Conservation (phyloP, 2,329 filamentous ascomycete species). For the Sporothrix protearum region DNA sequence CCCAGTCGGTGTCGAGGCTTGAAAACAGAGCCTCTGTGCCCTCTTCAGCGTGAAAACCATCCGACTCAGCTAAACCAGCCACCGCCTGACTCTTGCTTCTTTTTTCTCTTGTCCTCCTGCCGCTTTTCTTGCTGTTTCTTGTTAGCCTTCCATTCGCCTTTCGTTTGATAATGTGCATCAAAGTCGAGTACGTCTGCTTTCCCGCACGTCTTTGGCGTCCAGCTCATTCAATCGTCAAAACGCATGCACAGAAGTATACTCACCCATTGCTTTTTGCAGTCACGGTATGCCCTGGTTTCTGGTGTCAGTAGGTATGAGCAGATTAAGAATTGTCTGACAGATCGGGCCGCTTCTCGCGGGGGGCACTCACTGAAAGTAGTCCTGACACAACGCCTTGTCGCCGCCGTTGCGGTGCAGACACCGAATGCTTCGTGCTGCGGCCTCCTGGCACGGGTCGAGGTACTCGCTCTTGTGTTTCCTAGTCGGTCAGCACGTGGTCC, state of each 20-base stretch:
- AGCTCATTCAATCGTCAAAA: not conserved
- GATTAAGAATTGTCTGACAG: too few species aligned
- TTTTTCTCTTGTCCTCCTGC: slow-evolving; percentile 2
- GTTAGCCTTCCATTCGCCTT: too few species aligned
- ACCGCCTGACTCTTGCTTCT: not conserved
- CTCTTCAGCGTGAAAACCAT: too few species aligned
- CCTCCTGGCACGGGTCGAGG: slow-evolving; percentile 93
- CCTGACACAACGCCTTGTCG: slow-evolving; percentile 82
- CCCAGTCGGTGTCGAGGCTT: too few species aligned
- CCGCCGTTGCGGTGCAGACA: slow-evolving; percentile 87
- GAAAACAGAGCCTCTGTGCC: not conserved
- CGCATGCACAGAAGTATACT: too few species aligned
- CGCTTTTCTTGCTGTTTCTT: slow-evolving; percentile 11
- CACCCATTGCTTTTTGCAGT: slow-evolving; percentile 96
- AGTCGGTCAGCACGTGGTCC: slow-evolving; percentile 20
- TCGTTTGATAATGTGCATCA: not conserved
- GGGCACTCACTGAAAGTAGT: slow-evolving; percentile 79
- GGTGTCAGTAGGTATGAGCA: not conserved
- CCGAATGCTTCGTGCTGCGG: slow-evolving; percentile 76
- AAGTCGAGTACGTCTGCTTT: not conserved
- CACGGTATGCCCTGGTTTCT: slow-evolving; percentile 71
- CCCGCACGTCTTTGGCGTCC: not conserved
- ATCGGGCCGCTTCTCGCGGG: not conserved
- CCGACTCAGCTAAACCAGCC: not conserved
- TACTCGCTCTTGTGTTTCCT: slow-evolving; percentile 89